phyloP scores from a whole-genome alignment of 148 eudicot genomes.

The Diospyros lotus region DNA sequence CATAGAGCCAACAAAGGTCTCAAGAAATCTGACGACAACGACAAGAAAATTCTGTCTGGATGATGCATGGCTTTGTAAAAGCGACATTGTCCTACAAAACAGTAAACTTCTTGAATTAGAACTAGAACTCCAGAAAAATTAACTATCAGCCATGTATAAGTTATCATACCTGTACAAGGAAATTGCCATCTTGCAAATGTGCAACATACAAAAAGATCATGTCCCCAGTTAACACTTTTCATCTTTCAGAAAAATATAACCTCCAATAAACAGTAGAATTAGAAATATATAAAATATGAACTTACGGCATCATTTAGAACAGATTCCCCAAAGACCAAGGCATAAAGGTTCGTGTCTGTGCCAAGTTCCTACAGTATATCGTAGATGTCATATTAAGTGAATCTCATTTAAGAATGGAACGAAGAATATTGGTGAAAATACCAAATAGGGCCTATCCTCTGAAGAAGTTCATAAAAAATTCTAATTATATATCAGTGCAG shows the following conservation, averaged over 20 bases:
- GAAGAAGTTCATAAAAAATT: background rate
- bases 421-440: background rate
- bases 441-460: background rate
- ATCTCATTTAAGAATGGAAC: constrained; percentile 7
- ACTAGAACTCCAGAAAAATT: background rate
- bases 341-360: constrained; percentile 87
- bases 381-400: constrained; percentile 6
- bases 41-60: constrained; percentile 64
- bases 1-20: constrained; percentile 95
- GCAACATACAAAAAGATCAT: constrained; percentile 16
- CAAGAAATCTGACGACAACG: constrained; percentile 77
- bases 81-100: constrained; percentile 79
- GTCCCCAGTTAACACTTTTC: constrained; percentile 9
- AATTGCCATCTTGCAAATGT: constrained; percentile 85
- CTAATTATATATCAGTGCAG: background rate
- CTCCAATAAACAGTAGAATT: constrained; percentile 1
- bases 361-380: constrained; percentile 79
- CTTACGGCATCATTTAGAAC: constrained; percentile 99
- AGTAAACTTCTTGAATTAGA: constrained; percentile 9
- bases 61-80: constrained; percentile 58
- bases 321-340: constrained; percentile 98
- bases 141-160: constrained; percentile 3
- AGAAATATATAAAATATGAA: constrained; percentile 2
- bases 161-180: constrained; percentile 85
- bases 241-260: constrained; percentile 14